These are phyloP conservation scores for Lachnellula suecica DNA, from an alignment of 2,329 filamentous ascomycete species.

Conservation along the genomic window DNA sequence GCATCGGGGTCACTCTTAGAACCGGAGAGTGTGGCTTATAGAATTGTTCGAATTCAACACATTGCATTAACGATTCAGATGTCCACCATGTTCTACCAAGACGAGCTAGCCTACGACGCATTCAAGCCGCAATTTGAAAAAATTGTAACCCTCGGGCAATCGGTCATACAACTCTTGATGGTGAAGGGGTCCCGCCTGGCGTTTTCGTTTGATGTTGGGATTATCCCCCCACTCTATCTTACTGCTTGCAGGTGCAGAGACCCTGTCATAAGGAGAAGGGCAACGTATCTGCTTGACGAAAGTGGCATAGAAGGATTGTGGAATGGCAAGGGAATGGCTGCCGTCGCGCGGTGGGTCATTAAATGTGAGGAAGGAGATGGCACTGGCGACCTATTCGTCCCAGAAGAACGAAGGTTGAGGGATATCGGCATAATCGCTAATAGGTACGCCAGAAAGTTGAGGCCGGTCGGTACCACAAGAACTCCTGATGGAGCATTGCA, in stretches of 20 bases:
- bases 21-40: neutral
- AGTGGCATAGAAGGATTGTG: slow-evolving; percentile 64
- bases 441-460: neutral
- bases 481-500: neutral
- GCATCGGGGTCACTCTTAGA: neutral
- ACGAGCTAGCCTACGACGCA: slow-evolving; percentile 2
- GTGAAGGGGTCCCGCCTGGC: neutral
- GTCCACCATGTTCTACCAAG: neutral
- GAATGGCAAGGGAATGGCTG: slow-evolving; percentile 40
- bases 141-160: neutral
- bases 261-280: slow-evolving; percentile 52
- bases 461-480: neutral
- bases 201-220: slow-evolving; percentile 37
- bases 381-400: neutral
- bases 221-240: slow-evolving; percentile 61
- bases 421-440: neutral
- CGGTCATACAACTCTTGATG: neutral
- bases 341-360: neutral
- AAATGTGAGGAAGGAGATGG: neutral
- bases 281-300: slow-evolving; percentile 57
- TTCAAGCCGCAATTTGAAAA: neutral
- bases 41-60: neutral
- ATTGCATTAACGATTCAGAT: neutral
- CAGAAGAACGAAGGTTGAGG: neutral
- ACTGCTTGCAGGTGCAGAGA: slow-evolving; percentile 64